Conservation (phyloP, 2,329 filamentous ascomycete species). For the Hymenoscyphus infarciens region DNA sequence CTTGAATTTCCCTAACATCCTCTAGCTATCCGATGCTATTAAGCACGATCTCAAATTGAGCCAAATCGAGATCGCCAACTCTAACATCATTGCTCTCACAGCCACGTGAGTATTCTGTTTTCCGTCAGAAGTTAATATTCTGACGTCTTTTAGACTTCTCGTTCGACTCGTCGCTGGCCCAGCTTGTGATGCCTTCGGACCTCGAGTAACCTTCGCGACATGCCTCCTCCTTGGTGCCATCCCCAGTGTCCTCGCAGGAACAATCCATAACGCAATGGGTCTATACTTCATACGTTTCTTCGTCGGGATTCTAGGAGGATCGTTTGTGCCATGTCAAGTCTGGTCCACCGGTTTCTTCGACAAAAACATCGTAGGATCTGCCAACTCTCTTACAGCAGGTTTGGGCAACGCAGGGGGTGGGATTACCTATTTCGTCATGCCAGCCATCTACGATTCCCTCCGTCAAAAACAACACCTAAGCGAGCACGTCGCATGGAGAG, state of each 20-base stretch:
- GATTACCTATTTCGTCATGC: conserved; percentile 92
- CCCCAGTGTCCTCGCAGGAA: conserved; percentile 77
- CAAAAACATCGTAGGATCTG: conserved; percentile 85
- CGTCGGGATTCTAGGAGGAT: conserved; percentile 72
- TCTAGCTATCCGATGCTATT: conserved; percentile 57
- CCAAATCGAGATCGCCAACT: conserved; percentile 73
- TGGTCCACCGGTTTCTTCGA: conserved; percentile 94
- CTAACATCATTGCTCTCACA: conserved; percentile 79
- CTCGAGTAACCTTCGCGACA: conserved; percentile 74
- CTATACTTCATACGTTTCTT: conserved; percentile 76
- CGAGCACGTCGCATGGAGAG: conserved; percentile 72
- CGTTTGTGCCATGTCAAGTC: conserved; percentile 83
- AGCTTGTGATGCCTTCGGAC: conserved; percentile 80
- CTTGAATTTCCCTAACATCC: conserved; percentile 38
- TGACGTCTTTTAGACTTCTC: conserved; percentile 44
- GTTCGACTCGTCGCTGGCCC: conserved; percentile 77
- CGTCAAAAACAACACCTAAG: conserved; percentile 55
- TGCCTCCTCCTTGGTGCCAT: conserved; percentile 74
- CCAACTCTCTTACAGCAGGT: conserved; percentile 80
- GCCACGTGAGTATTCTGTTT: conserved; percentile 46
- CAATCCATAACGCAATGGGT: conserved; percentile 63
- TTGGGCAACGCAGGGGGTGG: conserved; percentile 86
- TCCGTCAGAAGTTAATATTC: neutral
- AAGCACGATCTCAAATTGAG: conserved; percentile 72
- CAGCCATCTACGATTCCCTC: conserved; percentile 79